Percentiles rank a stretch among this genome's conserved stretches.
Evolutionary conservation across 371 early-diverging fungal genomes (phyloP).

Genomic region (Mucor sp.): DNA sequence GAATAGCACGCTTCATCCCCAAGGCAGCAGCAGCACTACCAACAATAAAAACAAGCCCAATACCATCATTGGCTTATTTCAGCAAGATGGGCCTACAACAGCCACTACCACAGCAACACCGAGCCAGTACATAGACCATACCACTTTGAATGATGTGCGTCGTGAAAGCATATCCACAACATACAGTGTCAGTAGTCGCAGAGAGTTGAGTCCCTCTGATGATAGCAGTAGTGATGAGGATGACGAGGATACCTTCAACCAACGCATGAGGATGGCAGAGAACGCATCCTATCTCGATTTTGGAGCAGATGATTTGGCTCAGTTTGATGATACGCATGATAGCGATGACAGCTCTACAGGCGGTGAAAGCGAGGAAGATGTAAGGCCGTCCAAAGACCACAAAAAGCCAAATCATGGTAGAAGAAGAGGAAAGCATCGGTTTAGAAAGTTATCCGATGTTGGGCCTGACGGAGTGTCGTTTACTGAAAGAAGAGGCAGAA

Average conservation of each 20-base stretch:
- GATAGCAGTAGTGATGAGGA: not conserved
- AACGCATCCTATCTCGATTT: not conserved
- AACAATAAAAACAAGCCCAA: not conserved
- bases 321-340: not conserved
- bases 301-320: not conserved
- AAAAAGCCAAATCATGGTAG: not conserved
- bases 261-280: not conserved
- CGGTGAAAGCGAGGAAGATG: slow-evolving; percentile 5
- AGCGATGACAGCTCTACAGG: not conserved
- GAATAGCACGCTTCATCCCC: not conserved
- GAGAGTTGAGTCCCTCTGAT: not conserved
- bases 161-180: slow-evolving; percentile 5
- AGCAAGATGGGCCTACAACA: not conserved
- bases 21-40: not conserved
- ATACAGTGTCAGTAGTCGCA: not conserved
- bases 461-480: slow-evolving; percentile 34
- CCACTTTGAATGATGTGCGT: not conserved
- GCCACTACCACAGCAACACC: not conserved
- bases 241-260: not conserved
- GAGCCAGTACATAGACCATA: not conserved
- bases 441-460: slow-evolving; percentile 8
- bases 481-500: slow-evolving; percentile 36
- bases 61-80: slow-evolving; percentile 10
- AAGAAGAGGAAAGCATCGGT: slow-evolving; percentile 1
- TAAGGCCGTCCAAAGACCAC: not conserved